Conservation (phyloP, 2,329 filamentous ascomycete genomes). For the Colletotrichum sp. region DNA sequence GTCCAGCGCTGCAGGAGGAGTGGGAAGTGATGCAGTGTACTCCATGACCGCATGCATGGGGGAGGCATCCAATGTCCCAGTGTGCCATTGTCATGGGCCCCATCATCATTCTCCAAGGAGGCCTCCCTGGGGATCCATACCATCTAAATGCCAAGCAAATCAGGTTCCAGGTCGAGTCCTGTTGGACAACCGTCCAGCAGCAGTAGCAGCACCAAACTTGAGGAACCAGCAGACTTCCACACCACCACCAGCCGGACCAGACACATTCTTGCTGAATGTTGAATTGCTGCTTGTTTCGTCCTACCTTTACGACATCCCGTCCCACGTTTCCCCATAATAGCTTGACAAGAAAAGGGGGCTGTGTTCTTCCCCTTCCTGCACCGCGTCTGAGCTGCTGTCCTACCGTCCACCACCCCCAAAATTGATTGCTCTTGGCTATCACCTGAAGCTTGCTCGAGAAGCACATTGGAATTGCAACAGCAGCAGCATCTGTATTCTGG, state of each 20-base stretch:
- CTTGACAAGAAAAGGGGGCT: constrained; percentile 22
- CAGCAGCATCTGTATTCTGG: neutral
- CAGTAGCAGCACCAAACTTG: neutral
- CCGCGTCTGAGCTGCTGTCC: neutral
- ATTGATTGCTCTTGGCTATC: neutral
- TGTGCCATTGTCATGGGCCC: neutral
- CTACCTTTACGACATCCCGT: neutral
- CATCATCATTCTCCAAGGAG: neutral
- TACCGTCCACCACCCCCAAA: neutral
- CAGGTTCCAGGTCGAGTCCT: neutral
- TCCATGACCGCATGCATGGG: neutral
- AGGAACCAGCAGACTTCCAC: neutral
- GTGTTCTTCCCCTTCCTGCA: constrained; percentile 15
- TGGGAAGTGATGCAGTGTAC: neutral
- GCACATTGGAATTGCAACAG: neutral
- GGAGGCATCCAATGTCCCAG: neutral
- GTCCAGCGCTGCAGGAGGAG: neutral
- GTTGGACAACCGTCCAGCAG: neutral
- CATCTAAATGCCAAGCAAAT: neutral
- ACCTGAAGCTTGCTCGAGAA: neutral
- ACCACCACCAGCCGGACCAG: neutral
- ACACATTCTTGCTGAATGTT: neutral
- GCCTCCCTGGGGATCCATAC: neutral
- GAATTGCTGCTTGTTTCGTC: constrained; percentile 5
- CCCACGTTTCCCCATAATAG: constrained; percentile 12